phyloP scores from a whole-genome alignment of 192 early-diverging fungal genomes.

The Umbelopsis vinacea region DNA sequence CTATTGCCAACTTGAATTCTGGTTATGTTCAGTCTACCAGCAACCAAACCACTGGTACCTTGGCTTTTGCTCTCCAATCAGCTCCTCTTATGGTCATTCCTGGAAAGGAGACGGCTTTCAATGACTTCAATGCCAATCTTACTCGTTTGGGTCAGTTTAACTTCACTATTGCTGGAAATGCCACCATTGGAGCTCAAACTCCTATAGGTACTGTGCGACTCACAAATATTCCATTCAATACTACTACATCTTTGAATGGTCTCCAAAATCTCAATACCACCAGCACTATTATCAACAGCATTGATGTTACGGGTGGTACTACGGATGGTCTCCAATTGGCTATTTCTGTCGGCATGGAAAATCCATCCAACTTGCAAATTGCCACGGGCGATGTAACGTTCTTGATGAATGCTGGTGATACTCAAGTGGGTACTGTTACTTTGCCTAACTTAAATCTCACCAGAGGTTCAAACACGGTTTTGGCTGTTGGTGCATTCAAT shows the following conservation, averaged over 20 bases:
- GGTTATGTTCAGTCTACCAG: conserved; percentile 41
- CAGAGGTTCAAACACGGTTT: conserved; percentile 47
- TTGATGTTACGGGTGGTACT: conserved; percentile 64
- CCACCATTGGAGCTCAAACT: conserved; percentile 52
- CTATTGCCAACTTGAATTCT: conserved; percentile 38
- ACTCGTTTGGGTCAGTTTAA: conserved; percentile 43
- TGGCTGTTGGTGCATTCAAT: conserved; percentile 51
- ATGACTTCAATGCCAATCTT: conserved; percentile 55
- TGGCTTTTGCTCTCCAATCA: conserved; percentile 55
- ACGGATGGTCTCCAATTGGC: conserved; percentile 38
- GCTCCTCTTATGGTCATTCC: conserved; percentile 46
- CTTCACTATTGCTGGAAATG: conserved; percentile 54
- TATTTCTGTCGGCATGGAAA: conserved; percentile 46
- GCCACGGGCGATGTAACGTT: conserved; percentile 55
- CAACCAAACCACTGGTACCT: conserved; percentile 42
- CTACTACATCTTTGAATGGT: conserved; percentile 54
- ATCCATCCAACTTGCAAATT: conserved; percentile 54
- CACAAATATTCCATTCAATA: conserved; percentile 56
- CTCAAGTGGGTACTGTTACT: conserved; percentile 53
- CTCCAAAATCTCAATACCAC: conserved; percentile 60
- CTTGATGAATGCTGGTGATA: conserved; percentile 44
- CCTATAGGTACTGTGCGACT: conserved; percentile 59
- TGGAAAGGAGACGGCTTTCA: conserved; percentile 53
- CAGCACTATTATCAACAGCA: conserved; percentile 52
- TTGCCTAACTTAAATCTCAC: conserved; percentile 48